These are phyloP conservation scores for Bidens hawaiensis DNA, from an alignment of 140 eudicot genomes.

Conservation along the genomic window DNA sequence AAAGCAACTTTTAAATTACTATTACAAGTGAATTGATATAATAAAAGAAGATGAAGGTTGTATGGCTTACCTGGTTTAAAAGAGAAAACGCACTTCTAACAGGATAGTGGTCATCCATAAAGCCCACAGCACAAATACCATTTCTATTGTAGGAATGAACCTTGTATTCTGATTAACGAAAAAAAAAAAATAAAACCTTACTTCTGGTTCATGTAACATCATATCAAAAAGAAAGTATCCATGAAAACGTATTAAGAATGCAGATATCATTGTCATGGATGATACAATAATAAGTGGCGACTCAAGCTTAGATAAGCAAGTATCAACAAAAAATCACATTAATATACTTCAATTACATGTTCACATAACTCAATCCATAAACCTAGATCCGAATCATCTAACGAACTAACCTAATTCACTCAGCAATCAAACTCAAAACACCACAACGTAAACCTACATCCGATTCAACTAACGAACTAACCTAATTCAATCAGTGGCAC, in stretches of 20 bases:
- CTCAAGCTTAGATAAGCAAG: background rate
- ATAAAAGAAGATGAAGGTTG: constrained; percentile 39
- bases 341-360: too few relatives aligned
- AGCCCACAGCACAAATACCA: constrained; percentile 82
- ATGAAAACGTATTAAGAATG: background rate
- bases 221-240: background rate
- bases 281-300: background rate
- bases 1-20: constrained; percentile 14
- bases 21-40: background rate
- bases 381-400: too few relatives aligned
- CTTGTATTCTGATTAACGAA: constrained; percentile 57
- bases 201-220: background rate
- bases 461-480: too few relatives aligned
- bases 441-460: too few relatives aligned
- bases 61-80: constrained; percentile 67
- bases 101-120: constrained; percentile 89
- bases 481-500: too few relatives aligned
- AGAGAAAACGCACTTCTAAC: constrained; percentile 94
- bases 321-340: background rate
- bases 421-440: too few relatives aligned
- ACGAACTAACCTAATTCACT: too few relatives aligned
- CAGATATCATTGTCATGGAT: too few relatives aligned
- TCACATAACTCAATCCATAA: too few relatives aligned
- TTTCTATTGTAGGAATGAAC: constrained; percentile 82
- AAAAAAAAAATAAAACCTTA: constrained; percentile 7